Evolutionary conservation across 371 early-diverging fungal genomes (phyloP).

Genomic region (Lichtheimia corymbifera): DNA sequence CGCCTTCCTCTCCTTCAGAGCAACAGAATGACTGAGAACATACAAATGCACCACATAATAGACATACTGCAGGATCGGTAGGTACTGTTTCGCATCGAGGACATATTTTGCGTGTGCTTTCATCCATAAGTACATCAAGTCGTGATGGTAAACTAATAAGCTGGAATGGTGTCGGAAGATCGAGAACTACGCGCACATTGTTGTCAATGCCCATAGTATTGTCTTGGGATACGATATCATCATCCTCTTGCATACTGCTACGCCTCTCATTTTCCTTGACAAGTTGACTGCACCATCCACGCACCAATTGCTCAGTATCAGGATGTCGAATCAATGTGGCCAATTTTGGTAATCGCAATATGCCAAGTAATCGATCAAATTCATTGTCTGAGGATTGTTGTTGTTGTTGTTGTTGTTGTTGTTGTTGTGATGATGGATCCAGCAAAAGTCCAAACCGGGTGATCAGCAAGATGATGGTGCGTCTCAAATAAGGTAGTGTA

Average conservation of each 20-base stretch:
- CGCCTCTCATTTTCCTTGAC: conserved; percentile 33
- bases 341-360: conserved; percentile 28
- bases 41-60: conserved; percentile 90
- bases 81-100: conserved; percentile 83
- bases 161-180: conserved; percentile 61
- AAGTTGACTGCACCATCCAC: conserved; percentile 38
- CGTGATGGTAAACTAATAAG: conserved; percentile 79
- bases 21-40: conserved; percentile 94
- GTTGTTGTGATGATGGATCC: conserved; percentile 31
- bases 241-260: conserved; percentile 6
- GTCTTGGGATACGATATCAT: too few species aligned
- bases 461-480: conserved; percentile 67
- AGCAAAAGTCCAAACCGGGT: conserved; percentile 74
- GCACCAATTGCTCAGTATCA: conserved; percentile 26
- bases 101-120: conserved; percentile 76
- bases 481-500: conserved; percentile 75
- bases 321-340: conserved; percentile 23
- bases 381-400: conserved; percentile 12
- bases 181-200: conserved; percentile 26
- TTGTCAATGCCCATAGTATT: too few species aligned
- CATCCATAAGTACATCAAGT: conserved; percentile 84
- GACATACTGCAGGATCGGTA: conserved; percentile 86
- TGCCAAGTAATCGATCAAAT: conserved; percentile 29
- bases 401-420: conserved; percentile 14
- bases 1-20: conserved; percentile 84